phyloP scores from a whole-genome alignment of 2,329 filamentous ascomycete genomes.

The Dactylellina sp. region DNA sequence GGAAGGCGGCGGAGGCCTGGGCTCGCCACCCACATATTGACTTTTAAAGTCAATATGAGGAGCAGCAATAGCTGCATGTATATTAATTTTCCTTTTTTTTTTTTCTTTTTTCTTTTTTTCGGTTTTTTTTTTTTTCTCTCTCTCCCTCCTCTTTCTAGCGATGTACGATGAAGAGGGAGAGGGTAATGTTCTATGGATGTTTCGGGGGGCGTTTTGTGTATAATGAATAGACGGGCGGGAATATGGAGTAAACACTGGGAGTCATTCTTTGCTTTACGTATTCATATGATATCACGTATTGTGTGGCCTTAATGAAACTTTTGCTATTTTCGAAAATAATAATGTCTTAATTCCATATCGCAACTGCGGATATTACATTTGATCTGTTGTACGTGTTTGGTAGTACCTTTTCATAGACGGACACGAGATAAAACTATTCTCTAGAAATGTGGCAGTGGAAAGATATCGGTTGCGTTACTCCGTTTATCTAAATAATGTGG shows the following conservation, averaged over 20 bases:
- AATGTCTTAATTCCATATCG: too few relatives aligned
- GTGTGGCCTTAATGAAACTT: too few relatives aligned
- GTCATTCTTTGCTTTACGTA: not conserved
- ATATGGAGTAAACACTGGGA: not conserved
- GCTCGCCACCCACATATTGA: not conserved
- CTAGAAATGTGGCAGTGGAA: conserved; percentile 64
- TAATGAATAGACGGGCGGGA: conserved; percentile 1
- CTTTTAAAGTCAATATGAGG: too few relatives aligned
- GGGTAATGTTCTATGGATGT: too few relatives aligned
- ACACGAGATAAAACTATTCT: conserved; percentile 63
- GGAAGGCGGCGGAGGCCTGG: not conserved
- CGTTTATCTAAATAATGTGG: conserved; percentile 62
- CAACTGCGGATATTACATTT: too few relatives aligned
- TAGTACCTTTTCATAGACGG: conserved; percentile 57
- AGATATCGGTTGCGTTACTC: conserved; percentile 62
- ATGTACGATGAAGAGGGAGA: too few relatives aligned
- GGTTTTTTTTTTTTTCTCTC: not conserved
- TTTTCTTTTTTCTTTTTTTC: not conserved
- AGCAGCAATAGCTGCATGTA: too few relatives aligned
- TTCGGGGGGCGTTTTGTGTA: not conserved
- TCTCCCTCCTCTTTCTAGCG: too few relatives aligned
- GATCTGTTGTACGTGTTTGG: too few relatives aligned
- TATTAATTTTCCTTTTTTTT: not conserved
- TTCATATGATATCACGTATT: too few relatives aligned
- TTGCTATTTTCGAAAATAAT: too few relatives aligned